phyloP scores from a whole-genome alignment of 257 asterid genomes.

The Cordia subcordata region DNA sequence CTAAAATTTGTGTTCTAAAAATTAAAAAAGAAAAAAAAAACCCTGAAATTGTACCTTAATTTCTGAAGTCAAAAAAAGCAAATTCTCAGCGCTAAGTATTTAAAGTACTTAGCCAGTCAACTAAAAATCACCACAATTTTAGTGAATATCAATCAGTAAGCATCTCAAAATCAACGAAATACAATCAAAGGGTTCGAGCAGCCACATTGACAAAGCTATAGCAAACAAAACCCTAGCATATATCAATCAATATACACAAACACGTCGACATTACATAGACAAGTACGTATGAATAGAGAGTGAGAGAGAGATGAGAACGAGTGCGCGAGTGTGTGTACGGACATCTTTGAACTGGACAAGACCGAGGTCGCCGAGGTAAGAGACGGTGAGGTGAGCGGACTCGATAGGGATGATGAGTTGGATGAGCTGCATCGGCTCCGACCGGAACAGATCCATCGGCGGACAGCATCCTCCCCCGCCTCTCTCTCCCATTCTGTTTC shows the following conservation, averaged over 20 bases:
- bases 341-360: slow-evolving; percentile 90
- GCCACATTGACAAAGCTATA: slow-evolving; percentile 1
- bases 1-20: too few species aligned
- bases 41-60: background rate
- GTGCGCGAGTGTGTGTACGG: slow-evolving; percentile 7
- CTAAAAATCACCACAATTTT: background rate
- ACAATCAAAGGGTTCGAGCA: background rate
- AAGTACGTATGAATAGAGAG: background rate
- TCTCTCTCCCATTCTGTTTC: slow-evolving; percentile 52
- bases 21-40: too few species aligned
- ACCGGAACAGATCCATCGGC: slow-evolving; percentile 95
- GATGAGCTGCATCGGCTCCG: slow-evolving; percentile 92
- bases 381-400: slow-evolving; percentile 75
- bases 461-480: slow-evolving; percentile 82
- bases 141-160: too few species aligned
- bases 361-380: slow-evolving; percentile 85
- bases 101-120: background rate
- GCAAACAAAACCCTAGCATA: slow-evolving; percentile 8
- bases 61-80: background rate
- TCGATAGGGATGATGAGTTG: slow-evolving; percentile 92
- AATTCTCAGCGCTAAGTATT: background rate
- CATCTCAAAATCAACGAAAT: too few species aligned
- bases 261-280: too few species aligned
- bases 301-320: background rate
- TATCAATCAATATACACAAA: background rate